Conservation (phyloP, 306 rosid species). For the Cicer yamashitae region DNA sequence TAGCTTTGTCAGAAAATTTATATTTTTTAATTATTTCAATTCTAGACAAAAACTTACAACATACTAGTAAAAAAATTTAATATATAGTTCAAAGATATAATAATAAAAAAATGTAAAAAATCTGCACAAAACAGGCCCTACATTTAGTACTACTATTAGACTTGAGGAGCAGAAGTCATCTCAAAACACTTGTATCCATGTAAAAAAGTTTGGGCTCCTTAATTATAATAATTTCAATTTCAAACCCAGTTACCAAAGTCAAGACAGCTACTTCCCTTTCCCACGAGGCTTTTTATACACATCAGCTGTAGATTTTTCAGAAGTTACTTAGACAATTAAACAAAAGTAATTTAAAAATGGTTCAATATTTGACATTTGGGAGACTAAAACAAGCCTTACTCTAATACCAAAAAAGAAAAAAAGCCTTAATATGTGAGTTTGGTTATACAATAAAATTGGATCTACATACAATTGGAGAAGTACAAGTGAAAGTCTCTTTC, state of each 20-base stretch:
- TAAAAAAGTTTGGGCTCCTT: constrained; percentile 14
- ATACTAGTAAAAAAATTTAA: neutral
- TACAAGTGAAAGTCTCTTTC: no score
- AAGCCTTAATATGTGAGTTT: no score
- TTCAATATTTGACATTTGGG: neutral
- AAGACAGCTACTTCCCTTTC: constrained; percentile 26
- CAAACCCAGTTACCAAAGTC: constrained; percentile 33
- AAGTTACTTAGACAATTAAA: constrained; percentile 4
- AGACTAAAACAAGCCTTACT: no score
- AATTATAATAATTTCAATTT: constrained; percentile 6
- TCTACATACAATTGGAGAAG: no score
- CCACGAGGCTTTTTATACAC: neutral
- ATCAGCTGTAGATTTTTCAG: neutral
- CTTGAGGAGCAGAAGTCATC: constrained; percentile 5
- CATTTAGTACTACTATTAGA: neutral
- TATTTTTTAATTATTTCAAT: constrained; percentile 8
- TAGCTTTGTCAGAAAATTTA: no score
- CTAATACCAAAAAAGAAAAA: no score
- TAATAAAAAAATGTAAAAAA: neutral
- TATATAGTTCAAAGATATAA: neutral
- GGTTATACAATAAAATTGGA: no score
- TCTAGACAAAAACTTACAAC: neutral
- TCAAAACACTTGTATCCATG: constrained; percentile 21
- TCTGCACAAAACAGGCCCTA: neutral
- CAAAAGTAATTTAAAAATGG: neutral